Evolutionary conservation across 805 yeast genomes (phyloP).

Genomic region (Starmerella vaccinii): DNA sequence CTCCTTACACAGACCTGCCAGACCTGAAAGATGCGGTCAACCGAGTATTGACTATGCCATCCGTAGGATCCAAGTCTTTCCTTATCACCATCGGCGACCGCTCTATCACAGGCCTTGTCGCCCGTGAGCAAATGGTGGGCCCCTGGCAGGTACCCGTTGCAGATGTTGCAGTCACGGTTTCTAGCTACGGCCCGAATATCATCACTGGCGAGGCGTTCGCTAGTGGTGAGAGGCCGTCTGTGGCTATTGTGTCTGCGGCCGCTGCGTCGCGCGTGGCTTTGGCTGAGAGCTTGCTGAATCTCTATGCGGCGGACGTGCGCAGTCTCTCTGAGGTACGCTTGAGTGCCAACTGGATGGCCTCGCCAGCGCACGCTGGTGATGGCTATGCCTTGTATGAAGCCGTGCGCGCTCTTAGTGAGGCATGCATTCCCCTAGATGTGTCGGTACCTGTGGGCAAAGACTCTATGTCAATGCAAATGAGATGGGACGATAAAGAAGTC

Average conservation of each 20-base stretch:
- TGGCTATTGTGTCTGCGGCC: slow-evolving; percentile 77
- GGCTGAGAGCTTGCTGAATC: slow-evolving; percentile 83
- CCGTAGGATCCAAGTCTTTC: slow-evolving; percentile 92
- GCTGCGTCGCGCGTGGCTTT: slow-evolving; percentile 93
- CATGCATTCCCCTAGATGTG: slow-evolving; percentile 86
- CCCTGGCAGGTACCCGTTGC: slow-evolving; percentile 99
- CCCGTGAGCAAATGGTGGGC: slow-evolving; percentile 97
- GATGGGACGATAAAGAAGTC: slow-evolving; percentile 77
- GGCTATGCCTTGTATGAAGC: slow-evolving; percentile 93
- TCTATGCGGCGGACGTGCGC: slow-evolving; percentile 81
- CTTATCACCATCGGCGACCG: slow-evolving; percentile 97
- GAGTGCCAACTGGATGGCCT: slow-evolving; percentile 99
- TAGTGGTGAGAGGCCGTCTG: slow-evolving; percentile 90
- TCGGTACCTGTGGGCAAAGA: slow-evolving; percentile 98
- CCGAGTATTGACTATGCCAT: slow-evolving; percentile 78
- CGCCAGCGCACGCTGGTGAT: slow-evolving; percentile 90
- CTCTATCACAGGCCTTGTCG: slow-evolving; percentile 91
- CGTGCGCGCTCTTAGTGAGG: slow-evolving; percentile 91
- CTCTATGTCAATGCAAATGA: slow-evolving; percentile 98
- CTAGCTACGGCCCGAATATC: slow-evolving; percentile 69
- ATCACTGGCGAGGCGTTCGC: slow-evolving; percentile 96
- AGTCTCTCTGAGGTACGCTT: slow-evolving; percentile 65
- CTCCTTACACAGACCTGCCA: slow-evolving; percentile 25
- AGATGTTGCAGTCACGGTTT: slow-evolving; percentile 91
- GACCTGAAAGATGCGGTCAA: slow-evolving; percentile 54